Base-by-base conservation (phyloP, 148 eudicot genomes). In the Beta vulgaris region DNA sequence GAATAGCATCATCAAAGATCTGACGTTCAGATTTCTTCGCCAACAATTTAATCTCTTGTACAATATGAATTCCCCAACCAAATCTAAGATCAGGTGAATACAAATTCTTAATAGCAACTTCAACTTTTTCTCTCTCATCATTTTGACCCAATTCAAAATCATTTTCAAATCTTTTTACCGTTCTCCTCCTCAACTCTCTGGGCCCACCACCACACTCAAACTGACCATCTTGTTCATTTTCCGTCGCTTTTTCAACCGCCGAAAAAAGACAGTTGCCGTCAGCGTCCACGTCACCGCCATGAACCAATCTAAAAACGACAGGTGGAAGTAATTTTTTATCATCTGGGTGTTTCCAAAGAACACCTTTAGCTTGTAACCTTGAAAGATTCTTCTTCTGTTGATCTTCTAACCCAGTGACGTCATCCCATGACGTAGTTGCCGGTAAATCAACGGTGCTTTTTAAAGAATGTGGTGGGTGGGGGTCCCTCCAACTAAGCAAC, bases 41-140 rank as follows among this genome's bases (percentile, higher is more conserved):
- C 79, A 91, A 71, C 59, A 93, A 13, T 73, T 93, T 93, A 26
- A 90, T 64, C 72, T 93, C 97, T 69, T 90, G 98, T 55, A 93
- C 97, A 13, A 93, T 90, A 81, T 91, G 95, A 32, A 91, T 73
- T 6, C 98, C 98, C 98, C 98, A 93, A 3, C 98, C 97, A 8
- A 51, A 49, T 39, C 69, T 84, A 61, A 93, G 85, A 88, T 93
- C 97, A 2, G 97, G 97, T 2, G 81, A 55, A 58, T 93, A 93
- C 95, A 91, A 85, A 59, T 88, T 84, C 86, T 68, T 81, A 7
- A 93, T 90, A n/a, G 81, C 91, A 21, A 31, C 14, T 34, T 87
- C 89, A 18, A 90, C 85, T 48, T 73, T 70, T n/a, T 69, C 74
- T 19, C 73, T 86, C 79, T 86, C 91, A 58, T 77, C 83, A 1